phyloP scores from a whole-genome alignment of 345 rosid genomes.

The Acer negundo region DNA sequence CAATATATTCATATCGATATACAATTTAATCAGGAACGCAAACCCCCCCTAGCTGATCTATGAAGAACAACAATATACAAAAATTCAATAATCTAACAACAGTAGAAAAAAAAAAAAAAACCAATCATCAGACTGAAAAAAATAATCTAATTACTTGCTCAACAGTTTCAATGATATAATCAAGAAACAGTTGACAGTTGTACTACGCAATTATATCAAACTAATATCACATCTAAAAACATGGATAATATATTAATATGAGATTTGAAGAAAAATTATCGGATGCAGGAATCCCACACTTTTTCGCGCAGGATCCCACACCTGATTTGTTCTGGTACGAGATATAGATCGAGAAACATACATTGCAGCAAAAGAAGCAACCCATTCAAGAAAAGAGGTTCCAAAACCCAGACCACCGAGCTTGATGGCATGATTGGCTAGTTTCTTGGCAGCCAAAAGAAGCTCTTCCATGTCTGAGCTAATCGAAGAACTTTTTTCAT shows the following conservation, averaged over 20 bases:
- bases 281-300: too few relatives aligned
- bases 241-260: too few relatives aligned
- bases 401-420: conserved; percentile 69
- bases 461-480: conserved; percentile 40
- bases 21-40: not conserved
- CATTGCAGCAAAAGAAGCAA: conserved; percentile 88
- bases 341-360: conserved; percentile 21
- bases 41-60: not conserved
- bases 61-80: not conserved
- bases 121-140: not conserved
- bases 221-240: not conserved
- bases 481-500: conserved; percentile 21
- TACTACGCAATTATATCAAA: too few relatives aligned
- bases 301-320: too few relatives aligned
- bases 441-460: conserved; percentile 39
- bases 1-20: not conserved
- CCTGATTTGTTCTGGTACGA: too few relatives aligned
- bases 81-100: not conserved
- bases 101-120: not conserved
- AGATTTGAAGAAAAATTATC: too few relatives aligned
- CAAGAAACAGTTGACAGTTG: too few relatives aligned
- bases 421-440: conserved; percentile 43
- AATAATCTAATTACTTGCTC: not conserved
- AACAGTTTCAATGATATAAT: not conserved
- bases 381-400: conserved; percentile 74